Evolutionary conservation across 2,329 filamentous ascomycete genomes (phyloP).

Genomic region (Pezizomycotina sp.): DNA sequence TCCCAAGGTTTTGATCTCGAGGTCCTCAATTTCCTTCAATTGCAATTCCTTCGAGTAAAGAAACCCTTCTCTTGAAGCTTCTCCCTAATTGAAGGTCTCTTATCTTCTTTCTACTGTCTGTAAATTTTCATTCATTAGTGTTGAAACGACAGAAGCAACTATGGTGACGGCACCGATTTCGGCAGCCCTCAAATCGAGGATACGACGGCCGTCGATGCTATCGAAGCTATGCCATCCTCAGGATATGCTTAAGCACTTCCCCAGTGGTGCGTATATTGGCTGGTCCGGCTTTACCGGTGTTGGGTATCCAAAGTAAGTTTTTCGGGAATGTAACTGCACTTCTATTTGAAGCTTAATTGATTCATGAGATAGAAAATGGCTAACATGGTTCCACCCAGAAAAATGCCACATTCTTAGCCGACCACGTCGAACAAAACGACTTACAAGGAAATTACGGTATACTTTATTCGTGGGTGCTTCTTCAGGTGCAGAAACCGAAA

Average conservation of each 20-base stretch:
- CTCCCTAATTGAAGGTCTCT: too few relatives aligned
- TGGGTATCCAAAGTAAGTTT: too few relatives aligned
- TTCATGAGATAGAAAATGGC: conserved; percentile 1
- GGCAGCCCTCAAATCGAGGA: conserved; percentile 56
- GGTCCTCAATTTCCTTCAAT: too few relatives aligned
- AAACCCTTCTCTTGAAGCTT: too few relatives aligned
- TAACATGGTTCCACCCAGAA: conserved; percentile 61
- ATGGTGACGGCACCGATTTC: too few relatives aligned
- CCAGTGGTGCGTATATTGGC: conserved; percentile 70
- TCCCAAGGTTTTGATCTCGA: too few relatives aligned
- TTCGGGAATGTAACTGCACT: too few relatives aligned
- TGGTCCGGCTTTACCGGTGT: conserved; percentile 88
- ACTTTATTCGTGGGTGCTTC: conserved; percentile 80
- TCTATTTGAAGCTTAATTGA: background rate
- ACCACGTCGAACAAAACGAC: conserved; percentile 75
- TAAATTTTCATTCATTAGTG: too few relatives aligned
- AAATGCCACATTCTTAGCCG: conserved; percentile 66
- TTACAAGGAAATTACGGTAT: conserved; percentile 74
- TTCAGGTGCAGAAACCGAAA: conserved; percentile 77
- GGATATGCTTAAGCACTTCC: conserved; percentile 65
- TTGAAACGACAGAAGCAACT: too few relatives aligned
- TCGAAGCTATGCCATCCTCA: conserved; percentile 65
- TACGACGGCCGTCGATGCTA: conserved; percentile 59
- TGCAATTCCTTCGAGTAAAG: too few relatives aligned
- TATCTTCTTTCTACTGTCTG: too few relatives aligned